Evolutionary conservation across 768 basidiomycete genomes (phyloP), one percentile per base, ranked within the genome.

Genomic region (Hypholoma sublateritium): DNA sequence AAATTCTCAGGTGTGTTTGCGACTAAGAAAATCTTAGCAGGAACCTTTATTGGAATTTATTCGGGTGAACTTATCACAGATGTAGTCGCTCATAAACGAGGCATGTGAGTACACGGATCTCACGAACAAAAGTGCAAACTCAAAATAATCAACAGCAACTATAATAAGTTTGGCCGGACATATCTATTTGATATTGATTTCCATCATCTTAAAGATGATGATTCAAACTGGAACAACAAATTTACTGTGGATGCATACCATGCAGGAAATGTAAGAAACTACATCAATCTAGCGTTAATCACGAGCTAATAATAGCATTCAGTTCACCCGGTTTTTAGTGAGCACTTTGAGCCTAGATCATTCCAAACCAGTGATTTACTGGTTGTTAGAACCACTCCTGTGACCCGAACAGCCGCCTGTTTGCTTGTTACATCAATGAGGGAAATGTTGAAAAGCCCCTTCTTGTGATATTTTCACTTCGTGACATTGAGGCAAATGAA

Each of bases 271-370:
- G 90, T 93, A 68, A 68, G 88, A 32, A 32, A 13, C 12, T 39
- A 13, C 8, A 46, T 12, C 5, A 28, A 22, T 35, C 22, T 2
- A 32, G 28, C 28, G 28, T 32, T 5, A 32, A 32, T 32, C 9
- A 32, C 28, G 5, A 32, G 28, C 28, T 32, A 32, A 32, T 32
- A 32, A 32, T 32, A 32, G 9, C 28, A 37, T 50, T 34, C 62
- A 95, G 93, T 94, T 95, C 70, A 95, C 94, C n/a, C 83, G 94
- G 32, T 96, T 91, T 65, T 71, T 95, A 62, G 93, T 91, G 67
- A 65, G 83, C 76, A 13, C 48, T 39, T 4, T 44, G 21, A 47
- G 25, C 47, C 11, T 42, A 22, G 5, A 9, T 1, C 19, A 19
- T 5, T 1, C 24, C 28, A 35, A 7, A 48, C 39, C 57, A n/a